Base-by-base conservation (phyloP, 805 yeast species). In the Ogataea corticis region DNA sequence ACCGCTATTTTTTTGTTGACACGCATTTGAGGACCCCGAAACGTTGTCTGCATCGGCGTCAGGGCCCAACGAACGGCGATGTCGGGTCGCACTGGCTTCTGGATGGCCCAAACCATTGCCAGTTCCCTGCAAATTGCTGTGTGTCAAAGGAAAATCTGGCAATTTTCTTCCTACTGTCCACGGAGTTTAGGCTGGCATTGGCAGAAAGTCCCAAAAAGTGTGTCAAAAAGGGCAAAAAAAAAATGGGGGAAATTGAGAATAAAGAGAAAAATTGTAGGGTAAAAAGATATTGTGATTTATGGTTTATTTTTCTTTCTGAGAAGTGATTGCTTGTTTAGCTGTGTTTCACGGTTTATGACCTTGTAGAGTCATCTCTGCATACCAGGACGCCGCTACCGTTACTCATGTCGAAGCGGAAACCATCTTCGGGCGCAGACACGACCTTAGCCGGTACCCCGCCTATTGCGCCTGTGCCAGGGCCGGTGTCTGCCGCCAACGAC, bases 401-500 rank as follows among this genome's bases (percentile, higher is more conserved):
- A 30, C 31, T 23, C 28, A 41, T 41, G 44, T 33, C 44, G 9
- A 41, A 41, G 19, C 38, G 38, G 29, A 41, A 41, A 29, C 29
- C 44, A 3, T 10, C 33, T 16, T 17, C 39, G 11, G 18, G 27
- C 15, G n/a, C 39, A 5, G 9, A 33, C 9, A 18, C 38, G 16
- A 12, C 36, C 23, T 14, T 33, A 15, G 17, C 33, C 18, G 36
- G 37, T 15, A 33, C 38, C 15, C 29, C 48, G 18, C 36, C 44
- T 7, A 34, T 31, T 5, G 45, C 38, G 10, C 48, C 41, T 3
- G 32, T 18, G 11, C 12, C 44, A 30, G 33, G 28, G 13, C 13
- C 34, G 21, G 6, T 5, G 17, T 25, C 30, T 4, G 11, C 25
- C 12, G 40, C 34, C 12, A 29, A 7, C 19, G 40, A 33, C 32